Conservation (phyloP, 176 grass and related monocot species). For the Bothriochloa decipiens region DNA sequence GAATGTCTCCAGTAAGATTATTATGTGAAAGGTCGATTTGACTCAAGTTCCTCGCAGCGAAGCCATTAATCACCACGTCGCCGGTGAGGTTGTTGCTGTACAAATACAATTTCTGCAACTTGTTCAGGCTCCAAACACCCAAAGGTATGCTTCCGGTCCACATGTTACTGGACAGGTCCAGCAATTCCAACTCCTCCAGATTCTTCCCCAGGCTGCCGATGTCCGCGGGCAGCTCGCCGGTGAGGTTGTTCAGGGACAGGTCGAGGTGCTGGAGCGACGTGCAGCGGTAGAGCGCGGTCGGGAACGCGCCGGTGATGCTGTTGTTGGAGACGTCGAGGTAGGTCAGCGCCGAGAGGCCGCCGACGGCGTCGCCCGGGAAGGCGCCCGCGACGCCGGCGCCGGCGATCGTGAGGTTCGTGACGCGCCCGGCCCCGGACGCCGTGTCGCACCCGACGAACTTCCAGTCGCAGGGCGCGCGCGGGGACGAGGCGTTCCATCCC, state of each 20-base stretch:
- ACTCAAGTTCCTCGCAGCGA: constrained; percentile 31
- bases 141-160: constrained; percentile 60
- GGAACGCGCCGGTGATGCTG: constrained; percentile 41
- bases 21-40: constrained; percentile 39
- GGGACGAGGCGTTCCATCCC: constrained; percentile 31
- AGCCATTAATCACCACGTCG: constrained; percentile 30
- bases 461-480: constrained; percentile 57
- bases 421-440: no score
- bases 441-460: background rate
- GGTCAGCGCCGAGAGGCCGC: constrained; percentile 45
- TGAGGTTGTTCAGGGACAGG: constrained; percentile 50
- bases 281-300: constrained; percentile 48
- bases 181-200: no score
- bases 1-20: constrained; percentile 51
- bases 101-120: constrained; percentile 17
- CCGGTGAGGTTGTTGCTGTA: constrained; percentile 36
- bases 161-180: no score
- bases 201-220: constrained; percentile 24
- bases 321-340: constrained; percentile 57
- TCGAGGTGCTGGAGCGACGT: constrained; percentile 40
- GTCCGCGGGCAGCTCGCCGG: constrained; percentile 45
- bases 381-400: constrained; percentile 11
- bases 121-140: constrained; percentile 59
- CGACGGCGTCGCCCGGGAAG: constrained; percentile 56
- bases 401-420: background rate